Evolutionary conservation across 2,329 filamentous ascomycete genomes (phyloP), one percentile per base, ranked within the genome.

Genomic region (Amphichorda felina): DNA sequence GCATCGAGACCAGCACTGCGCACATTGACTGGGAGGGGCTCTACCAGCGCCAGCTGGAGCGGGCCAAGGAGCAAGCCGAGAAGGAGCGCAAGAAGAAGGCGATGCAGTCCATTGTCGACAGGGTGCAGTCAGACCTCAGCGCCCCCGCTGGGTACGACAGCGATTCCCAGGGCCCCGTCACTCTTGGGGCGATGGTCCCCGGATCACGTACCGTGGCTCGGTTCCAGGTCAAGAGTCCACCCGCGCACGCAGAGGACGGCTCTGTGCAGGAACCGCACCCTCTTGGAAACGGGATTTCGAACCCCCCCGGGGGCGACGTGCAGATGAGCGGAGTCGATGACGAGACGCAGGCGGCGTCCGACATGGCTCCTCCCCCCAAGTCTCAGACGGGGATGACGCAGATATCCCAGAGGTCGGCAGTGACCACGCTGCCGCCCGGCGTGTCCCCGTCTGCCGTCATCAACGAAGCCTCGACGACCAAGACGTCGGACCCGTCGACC

Each of bases 401-500:
- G 40, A 63, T 77, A 16, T 83, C 81, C 1, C 82, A 83, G 50
- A 60, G 67, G 30, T 81, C 79, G 4, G 67, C 63, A 2, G 56
- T 79, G 30, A 76, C 72, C 13, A 61, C 70, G 15, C 55, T 79
- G 3, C 71, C 75, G 1, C 59, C 66, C 0, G 74, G 71, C 4
- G 60, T 75, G 36, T 73, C 72, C 4, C 73, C 73, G 11, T 73
- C 70, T 18, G 70, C 69, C 10, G 55, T 71, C 39, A 62, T 79
- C 36, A 95, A 96, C 48, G 87, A 94, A 49, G 89, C 87, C 2
- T 94, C 87, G 2, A 93, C 88, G 1, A 94, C 88, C n/a, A 91
- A 94, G 59, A 88, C 83, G 2, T 85, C 83, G 1, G 77, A 82
- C 41, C 72, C 75, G 5, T 86, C 81, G 3, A 62, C 64, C 13